Conservation (phyloP, 225 moss, liverwort and hornwort species). For the Asterella californica region DNA sequence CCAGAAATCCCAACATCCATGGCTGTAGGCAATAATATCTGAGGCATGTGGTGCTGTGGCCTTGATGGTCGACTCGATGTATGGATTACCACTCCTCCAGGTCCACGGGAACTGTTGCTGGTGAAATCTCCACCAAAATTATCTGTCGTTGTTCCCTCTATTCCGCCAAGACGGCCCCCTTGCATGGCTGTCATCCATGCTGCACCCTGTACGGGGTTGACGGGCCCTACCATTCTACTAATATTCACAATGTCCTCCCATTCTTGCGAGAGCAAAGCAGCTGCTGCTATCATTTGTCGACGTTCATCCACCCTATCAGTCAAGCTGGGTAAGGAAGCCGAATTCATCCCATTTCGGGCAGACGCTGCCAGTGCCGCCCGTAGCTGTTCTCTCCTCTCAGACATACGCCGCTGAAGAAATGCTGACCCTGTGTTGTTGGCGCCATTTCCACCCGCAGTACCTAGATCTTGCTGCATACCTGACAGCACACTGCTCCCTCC, state of each 20-base stretch:
- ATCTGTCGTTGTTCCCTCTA: conserved; percentile 17
- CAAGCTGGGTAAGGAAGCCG: conserved; percentile 36
- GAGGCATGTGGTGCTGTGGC: conserved; percentile 1
- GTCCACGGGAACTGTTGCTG: conserved; percentile 2
- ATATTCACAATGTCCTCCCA: conserved; percentile 61
- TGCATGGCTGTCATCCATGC: conserved; percentile 43
- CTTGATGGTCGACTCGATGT: conserved; percentile 19
- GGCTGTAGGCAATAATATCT: background rate
- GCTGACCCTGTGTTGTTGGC: conserved; percentile 1
- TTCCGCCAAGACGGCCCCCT: conserved; percentile 23
- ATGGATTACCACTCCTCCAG: conserved; percentile 23
- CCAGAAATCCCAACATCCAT: conserved; percentile 7
- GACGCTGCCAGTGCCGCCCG: conserved; percentile 55
- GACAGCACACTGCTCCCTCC: conserved; percentile 11
- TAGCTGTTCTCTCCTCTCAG: conserved; percentile 58
- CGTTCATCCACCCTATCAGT: conserved; percentile 43
- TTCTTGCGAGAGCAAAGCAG: conserved; percentile 59
- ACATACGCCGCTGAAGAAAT: conserved; percentile 31
- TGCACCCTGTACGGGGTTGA: conserved; percentile 54
- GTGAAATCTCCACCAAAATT: conserved; percentile 8
- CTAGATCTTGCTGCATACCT: conserved; percentile 8
- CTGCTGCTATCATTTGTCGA: conserved; percentile 45
- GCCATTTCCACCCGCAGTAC: background rate
- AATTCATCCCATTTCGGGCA: conserved; percentile 30
- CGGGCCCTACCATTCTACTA: conserved; percentile 42